These are phyloP conservation scores for Fusarium drepaniforme DNA, from an alignment of 2,329 filamentous ascomycete species.

Conservation along the genomic window DNA sequence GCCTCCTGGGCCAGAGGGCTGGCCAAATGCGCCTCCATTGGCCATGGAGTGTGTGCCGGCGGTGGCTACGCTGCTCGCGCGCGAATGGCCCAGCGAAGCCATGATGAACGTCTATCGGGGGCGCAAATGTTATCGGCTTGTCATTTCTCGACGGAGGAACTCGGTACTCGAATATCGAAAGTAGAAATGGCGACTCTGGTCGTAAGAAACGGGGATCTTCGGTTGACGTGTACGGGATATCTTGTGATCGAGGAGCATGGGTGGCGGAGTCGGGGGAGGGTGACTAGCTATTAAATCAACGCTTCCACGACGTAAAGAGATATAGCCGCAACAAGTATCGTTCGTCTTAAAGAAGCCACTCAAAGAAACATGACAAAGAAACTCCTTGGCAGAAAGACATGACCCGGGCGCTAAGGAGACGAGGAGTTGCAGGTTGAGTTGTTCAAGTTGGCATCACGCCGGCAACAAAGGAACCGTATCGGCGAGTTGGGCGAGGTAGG, in stretches of 20 bases:
- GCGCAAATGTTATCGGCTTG: slow-evolving; percentile 12
- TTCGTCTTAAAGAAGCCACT: slow-evolving; percentile 30
- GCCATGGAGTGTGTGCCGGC: slow-evolving; percentile 48
- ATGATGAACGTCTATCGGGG: slow-evolving; percentile 30
- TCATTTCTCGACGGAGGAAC: slow-evolving; percentile 23
- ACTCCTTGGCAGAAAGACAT: slow-evolving; percentile 18
- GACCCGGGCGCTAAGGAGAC: slow-evolving; percentile 11
- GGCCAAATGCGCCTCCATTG: slow-evolving; percentile 46
- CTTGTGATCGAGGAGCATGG: slow-evolving; percentile 22
- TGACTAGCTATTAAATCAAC: slow-evolving; percentile 33
- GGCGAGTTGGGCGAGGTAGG: slow-evolving; percentile 25
- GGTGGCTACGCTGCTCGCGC: slow-evolving; percentile 43
- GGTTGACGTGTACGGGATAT: slow-evolving; percentile 17
- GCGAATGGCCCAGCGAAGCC: slow-evolving; percentile 44
- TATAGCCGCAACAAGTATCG: slow-evolving; percentile 27
- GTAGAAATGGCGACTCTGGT: background rate
- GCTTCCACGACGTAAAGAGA: slow-evolving; percentile 15
- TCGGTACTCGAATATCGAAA: slow-evolving; percentile 5
- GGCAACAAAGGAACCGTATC: slow-evolving; percentile 36
- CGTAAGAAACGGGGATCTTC: slow-evolving; percentile 2
- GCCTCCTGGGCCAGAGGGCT: slow-evolving; percentile 45
- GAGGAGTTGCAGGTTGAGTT: slow-evolving; percentile 1
- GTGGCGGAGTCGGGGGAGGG: slow-evolving; percentile 28
- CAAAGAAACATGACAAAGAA: slow-evolving; percentile 25
- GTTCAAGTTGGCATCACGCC: slow-evolving; percentile 34